Evolutionary conservation across 768 basidiomycete species (phyloP).

Genomic region (Coprinellus micaceus): DNA sequence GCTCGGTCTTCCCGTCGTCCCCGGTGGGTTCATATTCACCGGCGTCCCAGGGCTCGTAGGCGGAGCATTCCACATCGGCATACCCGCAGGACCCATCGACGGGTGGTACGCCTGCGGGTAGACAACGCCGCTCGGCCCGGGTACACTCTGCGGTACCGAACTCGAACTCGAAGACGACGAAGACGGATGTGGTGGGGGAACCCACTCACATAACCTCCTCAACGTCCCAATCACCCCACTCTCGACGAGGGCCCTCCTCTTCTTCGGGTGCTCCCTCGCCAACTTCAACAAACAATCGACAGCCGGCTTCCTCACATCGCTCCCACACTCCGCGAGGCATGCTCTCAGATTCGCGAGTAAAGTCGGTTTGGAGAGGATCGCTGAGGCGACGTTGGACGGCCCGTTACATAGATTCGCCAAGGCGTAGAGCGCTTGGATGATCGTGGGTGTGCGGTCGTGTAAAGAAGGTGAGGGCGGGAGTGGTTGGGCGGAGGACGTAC

Average conservation of each 20-base stretch:
- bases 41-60: too few relatives aligned
- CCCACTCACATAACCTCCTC: slow-evolving; percentile 39
- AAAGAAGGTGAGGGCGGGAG: background rate
- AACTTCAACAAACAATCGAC: slow-evolving; percentile 59
- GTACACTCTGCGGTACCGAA: background rate
- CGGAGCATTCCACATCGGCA: too few relatives aligned
- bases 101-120: too few relatives aligned
- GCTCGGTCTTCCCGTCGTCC: too few relatives aligned
- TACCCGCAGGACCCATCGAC: too few relatives aligned
- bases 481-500: too few relatives aligned
- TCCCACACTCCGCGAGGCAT: slow-evolving; percentile 57
- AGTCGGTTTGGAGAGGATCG: slow-evolving; percentile 47
- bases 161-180: background rate
- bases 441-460: slow-evolving; percentile 8
- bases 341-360: slow-evolving; percentile 53
- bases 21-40: too few relatives aligned
- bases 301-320: slow-evolving; percentile 57
- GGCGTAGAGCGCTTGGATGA: slow-evolving; percentile 46
- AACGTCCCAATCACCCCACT: slow-evolving; percentile 41
- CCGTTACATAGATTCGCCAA: slow-evolving; percentile 73
- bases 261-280: slow-evolving; percentile 36
- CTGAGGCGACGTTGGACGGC: slow-evolving; percentile 42
- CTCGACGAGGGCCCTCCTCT: slow-evolving; percentile 31
- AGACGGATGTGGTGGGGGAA: slow-evolving; percentile 13
- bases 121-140: background rate